Conservation (phyloP, 306 rosid genomes). For the Quercus glauca region DNA sequence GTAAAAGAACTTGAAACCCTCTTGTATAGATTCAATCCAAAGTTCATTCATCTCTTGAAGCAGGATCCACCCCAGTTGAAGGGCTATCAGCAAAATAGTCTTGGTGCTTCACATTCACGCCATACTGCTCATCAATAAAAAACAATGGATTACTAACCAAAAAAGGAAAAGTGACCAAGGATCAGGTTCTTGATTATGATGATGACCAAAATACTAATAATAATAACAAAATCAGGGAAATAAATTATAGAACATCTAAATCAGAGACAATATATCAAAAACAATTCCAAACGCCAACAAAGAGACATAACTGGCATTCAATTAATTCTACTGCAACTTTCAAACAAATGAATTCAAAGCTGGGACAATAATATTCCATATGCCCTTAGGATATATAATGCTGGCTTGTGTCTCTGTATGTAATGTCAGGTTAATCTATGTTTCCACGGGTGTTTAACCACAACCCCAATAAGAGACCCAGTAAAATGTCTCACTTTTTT, state of each 20-base stretch:
- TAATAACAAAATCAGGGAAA: neutral
- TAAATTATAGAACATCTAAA: neutral
- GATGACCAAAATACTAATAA: neutral
- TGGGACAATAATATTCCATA: neutral
- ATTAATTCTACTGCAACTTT: neutral
- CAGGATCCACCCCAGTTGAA: constrained; percentile 80
- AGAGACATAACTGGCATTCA: neutral
- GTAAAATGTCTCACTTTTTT: no score
- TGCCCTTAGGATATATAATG: no score
- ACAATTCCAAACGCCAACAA: neutral
- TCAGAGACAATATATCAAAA: neutral
- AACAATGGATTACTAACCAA: no score
- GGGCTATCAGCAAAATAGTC: constrained; percentile 98
- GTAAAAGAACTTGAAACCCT: no score
- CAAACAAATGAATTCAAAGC: neutral
- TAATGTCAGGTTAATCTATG: no score
- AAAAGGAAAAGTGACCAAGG: no score
- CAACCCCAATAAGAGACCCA: no score
- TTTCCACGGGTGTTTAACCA: no score
- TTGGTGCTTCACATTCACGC: constrained; percentile 90
- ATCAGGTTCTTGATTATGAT: neutral
- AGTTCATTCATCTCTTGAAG: constrained; percentile 75
- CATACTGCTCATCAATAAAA: constrained; percentile 27
- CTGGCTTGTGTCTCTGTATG: no score
- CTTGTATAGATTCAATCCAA: no score